Conservation (phyloP, 441 rosid genomes). For the Jatropha podagrica region DNA sequence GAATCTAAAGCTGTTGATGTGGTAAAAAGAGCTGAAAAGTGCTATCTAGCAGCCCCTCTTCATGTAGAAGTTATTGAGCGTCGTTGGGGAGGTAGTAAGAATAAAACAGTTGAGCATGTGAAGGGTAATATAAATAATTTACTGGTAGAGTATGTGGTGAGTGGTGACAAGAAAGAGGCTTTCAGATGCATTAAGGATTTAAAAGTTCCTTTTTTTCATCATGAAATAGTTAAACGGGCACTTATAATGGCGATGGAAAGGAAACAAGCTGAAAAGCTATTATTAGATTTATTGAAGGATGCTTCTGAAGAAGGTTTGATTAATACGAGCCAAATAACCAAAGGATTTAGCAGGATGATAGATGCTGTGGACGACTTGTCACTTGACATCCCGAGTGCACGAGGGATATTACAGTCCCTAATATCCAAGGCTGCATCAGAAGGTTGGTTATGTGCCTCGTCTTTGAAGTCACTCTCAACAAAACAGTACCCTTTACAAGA, state of each 20-base stretch:
- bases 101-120: conserved; percentile 77
- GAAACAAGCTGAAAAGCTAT: conserved; percentile 47
- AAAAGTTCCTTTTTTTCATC: conserved; percentile 81
- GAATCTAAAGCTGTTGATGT: conserved; percentile 63
- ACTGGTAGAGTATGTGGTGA: conserved; percentile 57
- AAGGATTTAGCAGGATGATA: conserved; percentile 72
- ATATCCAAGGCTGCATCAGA: conserved; percentile 81
- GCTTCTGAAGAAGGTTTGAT: conserved; percentile 70
- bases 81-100: conserved; percentile 77
- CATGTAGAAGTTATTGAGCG: conserved; percentile 78
- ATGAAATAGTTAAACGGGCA: conserved; percentile 76
- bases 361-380: conserved; percentile 73
- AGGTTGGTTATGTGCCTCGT: conserved; percentile 83
- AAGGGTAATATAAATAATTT: conserved; percentile 63
- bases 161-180: conserved; percentile 80
- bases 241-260: conserved; percentile 78
- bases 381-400: conserved; percentile 76
- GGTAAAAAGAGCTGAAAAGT: conserved; percentile 65
- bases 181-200: conserved; percentile 72
- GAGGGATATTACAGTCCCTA: conserved; percentile 51
- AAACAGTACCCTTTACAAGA: conserved; percentile 41
- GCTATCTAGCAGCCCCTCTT: conserved; percentile 77
- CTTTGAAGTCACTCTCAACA: conserved; percentile 55
- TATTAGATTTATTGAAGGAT: conserved; percentile 64
- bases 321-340: conserved; percentile 70